Evolutionary conservation across 371 early-diverging fungal genomes (phyloP).

Genomic region (Nematocida sp.): DNA sequence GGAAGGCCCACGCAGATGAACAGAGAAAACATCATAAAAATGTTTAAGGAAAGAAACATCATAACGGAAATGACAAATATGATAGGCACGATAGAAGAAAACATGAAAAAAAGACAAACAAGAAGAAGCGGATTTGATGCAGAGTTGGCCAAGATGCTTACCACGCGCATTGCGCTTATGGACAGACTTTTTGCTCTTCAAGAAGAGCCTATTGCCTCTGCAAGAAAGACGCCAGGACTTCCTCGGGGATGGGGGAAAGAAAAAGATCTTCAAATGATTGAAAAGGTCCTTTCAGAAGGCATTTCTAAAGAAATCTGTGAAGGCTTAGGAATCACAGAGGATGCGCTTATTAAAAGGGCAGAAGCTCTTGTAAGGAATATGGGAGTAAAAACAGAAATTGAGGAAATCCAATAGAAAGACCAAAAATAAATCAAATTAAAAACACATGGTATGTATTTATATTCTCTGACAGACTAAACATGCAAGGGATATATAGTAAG

Average conservation of each 20-base stretch:
- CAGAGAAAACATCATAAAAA: slow-evolving; percentile 55
- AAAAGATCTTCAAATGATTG: slow-evolving; percentile 56
- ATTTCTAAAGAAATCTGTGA: slow-evolving; percentile 51
- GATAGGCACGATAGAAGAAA: slow-evolving; percentile 57
- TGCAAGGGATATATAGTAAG: no score
- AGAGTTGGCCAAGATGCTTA: slow-evolving; percentile 52
- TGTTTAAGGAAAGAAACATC: slow-evolving; percentile 55
- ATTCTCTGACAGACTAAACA: no score
- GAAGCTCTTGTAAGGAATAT: slow-evolving; percentile 53
- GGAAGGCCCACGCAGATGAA: slow-evolving; percentile 62
- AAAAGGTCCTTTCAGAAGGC: slow-evolving; percentile 57
- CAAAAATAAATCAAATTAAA: no score
- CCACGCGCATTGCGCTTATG: slow-evolving; percentile 62
- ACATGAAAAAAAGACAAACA: slow-evolving; percentile 54
- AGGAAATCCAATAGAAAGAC: no score
- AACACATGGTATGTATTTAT: no score
- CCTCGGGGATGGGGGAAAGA: slow-evolving; percentile 63
- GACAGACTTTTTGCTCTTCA: slow-evolving; percentile 41
- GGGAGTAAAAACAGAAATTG: no score
- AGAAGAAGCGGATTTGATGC: slow-evolving; percentile 56
- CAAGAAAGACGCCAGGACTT: slow-evolving; percentile 55
- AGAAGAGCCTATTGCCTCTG: slow-evolving; percentile 18
- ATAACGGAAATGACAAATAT: slow-evolving; percentile 58
- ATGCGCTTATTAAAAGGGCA: slow-evolving; percentile 57
- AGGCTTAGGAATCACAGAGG: slow-evolving; percentile 58